Conservation (phyloP, 1,139 yeast genomes). For the Lodderomyces margitis region DNA sequence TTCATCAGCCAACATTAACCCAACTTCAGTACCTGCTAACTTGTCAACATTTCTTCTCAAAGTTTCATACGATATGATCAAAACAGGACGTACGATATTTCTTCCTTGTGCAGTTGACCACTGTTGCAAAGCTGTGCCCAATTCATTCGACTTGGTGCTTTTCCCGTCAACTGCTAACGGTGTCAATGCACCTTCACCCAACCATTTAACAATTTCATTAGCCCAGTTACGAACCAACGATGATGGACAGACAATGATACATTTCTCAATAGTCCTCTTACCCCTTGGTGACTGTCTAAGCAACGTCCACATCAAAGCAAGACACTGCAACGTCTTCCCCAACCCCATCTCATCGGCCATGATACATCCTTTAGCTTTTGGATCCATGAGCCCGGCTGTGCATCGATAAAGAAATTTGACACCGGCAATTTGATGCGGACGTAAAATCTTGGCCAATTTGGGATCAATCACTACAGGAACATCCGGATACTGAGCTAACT, state of each 20-base stretch:
- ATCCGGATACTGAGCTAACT: constrained; percentile 58
- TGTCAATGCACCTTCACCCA: constrained; percentile 85
- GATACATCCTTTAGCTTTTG: constrained; percentile 90
- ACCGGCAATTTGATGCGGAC: constrained; percentile 98
- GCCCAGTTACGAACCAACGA: constrained; percentile 97
- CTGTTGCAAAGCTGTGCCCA: constrained; percentile 65
- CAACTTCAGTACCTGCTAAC: constrained; percentile 77
- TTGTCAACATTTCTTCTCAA: constrained; percentile 81
- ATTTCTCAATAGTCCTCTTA: constrained; percentile 77
- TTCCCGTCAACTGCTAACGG: constrained; percentile 95
- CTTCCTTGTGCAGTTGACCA: constrained; percentile 94
- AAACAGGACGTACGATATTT: constrained; percentile 86
- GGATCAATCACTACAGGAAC: constrained; percentile 98
- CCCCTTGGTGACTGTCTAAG: constrained; percentile 91
- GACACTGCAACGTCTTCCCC: constrained; percentile 93
- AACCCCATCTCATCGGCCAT: constrained; percentile 99
- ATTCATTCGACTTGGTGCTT: constrained; percentile 61
- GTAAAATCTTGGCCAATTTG: constrained; percentile 68
- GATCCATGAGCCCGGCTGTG: constrained; percentile 84
- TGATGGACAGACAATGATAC: constrained; percentile 94
- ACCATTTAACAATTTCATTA: constrained; percentile 92
- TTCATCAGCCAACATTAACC: constrained; percentile 89
- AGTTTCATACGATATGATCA: constrained; percentile 95
- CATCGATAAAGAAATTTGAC: constrained; percentile 87
- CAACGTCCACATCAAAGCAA: constrained; percentile 91